Base-by-base conservation (phyloP, 139 green algal genomes). In the Chlamydomonas schloesseri region DNA sequence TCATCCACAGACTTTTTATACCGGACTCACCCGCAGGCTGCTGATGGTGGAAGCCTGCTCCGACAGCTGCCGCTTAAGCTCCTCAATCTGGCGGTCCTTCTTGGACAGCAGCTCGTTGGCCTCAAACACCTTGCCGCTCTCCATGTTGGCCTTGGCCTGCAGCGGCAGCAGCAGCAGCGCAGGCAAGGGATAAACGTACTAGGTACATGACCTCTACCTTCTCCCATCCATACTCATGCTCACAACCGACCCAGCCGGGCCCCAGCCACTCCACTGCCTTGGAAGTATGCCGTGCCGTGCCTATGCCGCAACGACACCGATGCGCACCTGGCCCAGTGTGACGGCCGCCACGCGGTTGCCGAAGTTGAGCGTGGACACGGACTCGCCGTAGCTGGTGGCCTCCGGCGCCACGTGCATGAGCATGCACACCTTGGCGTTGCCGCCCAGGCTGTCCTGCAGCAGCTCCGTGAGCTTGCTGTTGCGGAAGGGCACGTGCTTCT, bases 401-500 rank as follows among this genome's bases (percentile, higher is more conserved):
- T 98, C 96, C 1, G 96, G 96, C 50, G 94, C 90, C 28, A 98
- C 88, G 87, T 99, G 96, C 87, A 98, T 94, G 89, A 99, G 98
- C 96, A 99, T 99, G 94, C 98, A 97, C 23, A 91, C 88, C 86
- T 93, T 93, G 42, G 94, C 95, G 60, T 97, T 87, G 14, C 64
- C 64, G 26, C 28, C 18, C 76, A 98, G 88, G 72, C 91, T 96
- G 93, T 98, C 96, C 81, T 94, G 88, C 64, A 99, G 94, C 76
- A 99, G 90, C 90, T 97, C 92, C 21, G 97, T 99, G 20, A 99
- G 95, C 94, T 98, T 99, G 85, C 83, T 94, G 94, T 99, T 95
- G 46, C 96, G 92, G 91, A 96, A 99, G 57, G 97, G 97, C 24
- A 98, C 88, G 88, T 99, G 95, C 34, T 86, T 83, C 18, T 84